Evolutionary conservation across 805 yeast species (phyloP), one percentile per base, ranked within the genome.

Genomic region (Wilhelminamyces savonicus): DNA sequence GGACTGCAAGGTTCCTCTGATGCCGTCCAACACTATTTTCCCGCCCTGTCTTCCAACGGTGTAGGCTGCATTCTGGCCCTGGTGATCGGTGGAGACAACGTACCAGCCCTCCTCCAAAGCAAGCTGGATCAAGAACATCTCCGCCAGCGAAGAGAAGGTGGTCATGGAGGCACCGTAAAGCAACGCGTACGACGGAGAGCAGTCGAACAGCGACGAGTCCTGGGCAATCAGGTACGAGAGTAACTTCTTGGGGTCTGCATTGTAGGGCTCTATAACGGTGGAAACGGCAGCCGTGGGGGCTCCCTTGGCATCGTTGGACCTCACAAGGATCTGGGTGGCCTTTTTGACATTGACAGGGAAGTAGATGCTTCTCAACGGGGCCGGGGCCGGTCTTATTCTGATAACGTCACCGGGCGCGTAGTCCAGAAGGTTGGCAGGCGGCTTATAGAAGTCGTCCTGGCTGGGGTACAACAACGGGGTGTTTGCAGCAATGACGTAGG

Each of bases 61-160:
- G 32, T 52, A 62, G 1, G 56, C 50, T 1, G 55, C 43, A 14
- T 45, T 43, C 3, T 50, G 48, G 3, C 66, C 66, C 32, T 59
- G 59, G 30, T 58, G 56, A 35, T 59, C 66, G 1, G 66, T 54
- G 4, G 46, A 40, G 1, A 54, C 49, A 3, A 59, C 59, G 35
- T 41, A 52, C 44, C 53, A 60, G 5, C 66, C 68, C 16, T 48
- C 33, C 16, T 32, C 22, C 22, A 52, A 41, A 12, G 49, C 49
- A 9, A 36, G 41, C 14, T 37, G 48, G 16, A 47, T 33, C n/a
- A 40, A 34, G 11, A 31, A 32, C 34, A 35, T 39, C 34, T 44
- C 54, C 2, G 40, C 37, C 18, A 25, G 28, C 19, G 30, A 31
- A 32, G 9, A 32, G 4, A 43, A 13, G 12, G 48, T 41, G 23